Evolutionary conservation across 768 basidiomycete genomes (phyloP).

Genomic region (Lentinus brumalis): DNA sequence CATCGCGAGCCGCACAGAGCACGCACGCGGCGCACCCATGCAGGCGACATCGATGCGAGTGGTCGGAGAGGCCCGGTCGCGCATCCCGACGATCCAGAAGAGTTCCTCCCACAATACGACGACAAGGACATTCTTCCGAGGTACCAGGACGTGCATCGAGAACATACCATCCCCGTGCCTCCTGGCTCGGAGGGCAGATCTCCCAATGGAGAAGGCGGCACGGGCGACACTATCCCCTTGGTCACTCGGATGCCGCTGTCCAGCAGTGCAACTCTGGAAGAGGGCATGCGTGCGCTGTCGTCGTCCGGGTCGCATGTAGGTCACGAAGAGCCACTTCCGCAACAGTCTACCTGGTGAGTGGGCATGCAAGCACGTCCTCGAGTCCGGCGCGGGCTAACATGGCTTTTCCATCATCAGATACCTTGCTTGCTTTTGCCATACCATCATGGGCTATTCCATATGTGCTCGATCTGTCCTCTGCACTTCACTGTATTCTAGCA

Average conservation of each 20-base stretch:
- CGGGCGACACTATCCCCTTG: constrained; percentile 14
- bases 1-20: neutral
- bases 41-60: constrained; percentile 9
- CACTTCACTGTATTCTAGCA: too few species aligned
- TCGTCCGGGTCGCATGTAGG: neutral
- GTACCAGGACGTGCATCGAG: constrained; percentile 14
- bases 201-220: constrained; percentile 6
- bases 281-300: constrained; percentile 6
- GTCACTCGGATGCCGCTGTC: neutral
- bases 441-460: neutral
- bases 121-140: constrained; percentile 21
- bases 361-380: neutral
- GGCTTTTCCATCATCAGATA: neutral
- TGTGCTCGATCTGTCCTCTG: neutral
- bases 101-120: constrained; percentile 17
- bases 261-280: constrained; percentile 3
- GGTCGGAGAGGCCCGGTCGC: constrained; percentile 7
- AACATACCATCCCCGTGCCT: neutral
- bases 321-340: neutral
- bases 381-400: neutral
- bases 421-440: neutral
- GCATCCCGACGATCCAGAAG: constrained; percentile 17
- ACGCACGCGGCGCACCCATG: constrained; percentile 7
- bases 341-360: neutral
- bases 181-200: neutral